Conservation (phyloP, 257 asterid genomes). For the Eucommia ulmoides region DNA sequence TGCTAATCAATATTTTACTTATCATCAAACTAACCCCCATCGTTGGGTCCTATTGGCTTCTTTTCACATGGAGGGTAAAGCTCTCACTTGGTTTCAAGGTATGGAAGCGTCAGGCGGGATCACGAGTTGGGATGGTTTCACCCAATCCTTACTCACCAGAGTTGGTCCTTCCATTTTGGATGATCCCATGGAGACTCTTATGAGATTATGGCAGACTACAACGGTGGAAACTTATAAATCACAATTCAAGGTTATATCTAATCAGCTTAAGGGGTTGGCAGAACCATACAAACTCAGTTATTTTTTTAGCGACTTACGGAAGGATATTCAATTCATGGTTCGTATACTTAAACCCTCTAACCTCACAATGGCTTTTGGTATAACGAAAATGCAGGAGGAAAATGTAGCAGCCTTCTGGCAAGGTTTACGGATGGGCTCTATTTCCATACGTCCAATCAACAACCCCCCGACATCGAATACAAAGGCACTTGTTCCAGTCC, state of each 20-base stretch:
- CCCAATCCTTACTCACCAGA: background rate
- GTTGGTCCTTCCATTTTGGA: background rate
- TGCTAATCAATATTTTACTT: too few relatives aligned
- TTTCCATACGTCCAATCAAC: background rate
- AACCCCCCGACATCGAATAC: background rate
- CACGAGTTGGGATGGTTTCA: background rate
- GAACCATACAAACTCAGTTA: background rate
- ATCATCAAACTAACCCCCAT: too few relatives aligned
- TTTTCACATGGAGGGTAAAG: background rate
- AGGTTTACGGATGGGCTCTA: background rate
- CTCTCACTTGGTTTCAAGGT: background rate
- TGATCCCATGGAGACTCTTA: background rate
- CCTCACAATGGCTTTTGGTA: background rate
- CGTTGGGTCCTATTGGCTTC: background rate
- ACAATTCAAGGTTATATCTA: background rate
- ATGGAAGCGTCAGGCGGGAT: background rate
- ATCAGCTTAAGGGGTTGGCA: background rate
- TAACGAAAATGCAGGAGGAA: background rate
- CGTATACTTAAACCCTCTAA: background rate
- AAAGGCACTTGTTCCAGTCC: background rate
- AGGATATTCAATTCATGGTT: background rate
- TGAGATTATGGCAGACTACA: background rate
- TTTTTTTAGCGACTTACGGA: background rate
- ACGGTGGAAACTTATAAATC: background rate
- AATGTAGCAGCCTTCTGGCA: background rate